Conservation (phyloP, 805 yeast genomes). For the Blastobotrys terrestris region DNA sequence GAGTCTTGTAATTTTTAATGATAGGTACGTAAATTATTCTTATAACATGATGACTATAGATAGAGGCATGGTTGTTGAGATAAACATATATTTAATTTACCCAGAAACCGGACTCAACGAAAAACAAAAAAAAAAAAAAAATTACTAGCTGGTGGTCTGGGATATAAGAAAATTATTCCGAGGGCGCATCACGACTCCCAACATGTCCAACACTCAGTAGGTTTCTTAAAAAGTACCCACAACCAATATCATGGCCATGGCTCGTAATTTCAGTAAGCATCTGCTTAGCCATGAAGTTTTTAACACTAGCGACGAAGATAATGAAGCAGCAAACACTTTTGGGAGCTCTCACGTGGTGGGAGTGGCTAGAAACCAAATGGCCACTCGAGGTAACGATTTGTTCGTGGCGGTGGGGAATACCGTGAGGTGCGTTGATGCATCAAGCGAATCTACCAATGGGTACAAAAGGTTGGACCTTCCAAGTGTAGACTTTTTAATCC, state of each 20-base stretch:
- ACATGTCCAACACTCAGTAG: too few relatives aligned
- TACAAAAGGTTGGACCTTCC: slow-evolving; percentile 20
- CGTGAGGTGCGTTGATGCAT: slow-evolving; percentile 29
- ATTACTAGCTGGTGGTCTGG: too few relatives aligned
- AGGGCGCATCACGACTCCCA: too few relatives aligned
- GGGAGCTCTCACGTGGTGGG: neutral
- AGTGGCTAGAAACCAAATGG: slow-evolving; percentile 8
- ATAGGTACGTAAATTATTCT: too few relatives aligned
- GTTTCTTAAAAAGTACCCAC: too few relatives aligned
- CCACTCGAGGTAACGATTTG: slow-evolving; percentile 23
- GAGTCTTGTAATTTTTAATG: slow-evolving; percentile 7
- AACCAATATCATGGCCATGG: neutral
- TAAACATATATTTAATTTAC: too few relatives aligned
- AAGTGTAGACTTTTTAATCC: slow-evolving; percentile 29
- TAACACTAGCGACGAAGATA: slow-evolving; percentile 1
- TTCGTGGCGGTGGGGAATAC: slow-evolving; percentile 32
- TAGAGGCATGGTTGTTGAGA: too few relatives aligned
- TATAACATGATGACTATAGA: too few relatives aligned
- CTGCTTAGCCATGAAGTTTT: slow-evolving; percentile 5
- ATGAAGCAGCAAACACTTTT: neutral
- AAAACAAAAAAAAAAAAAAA: too few relatives aligned
- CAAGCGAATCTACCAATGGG: neutral
- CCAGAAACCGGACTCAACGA: too few relatives aligned
- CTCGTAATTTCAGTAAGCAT: slow-evolving; percentile 2
- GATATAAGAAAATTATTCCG: too few relatives aligned